Base-by-base conservation (phyloP, 306 rosid species). In the Medicago lupulina region DNA sequence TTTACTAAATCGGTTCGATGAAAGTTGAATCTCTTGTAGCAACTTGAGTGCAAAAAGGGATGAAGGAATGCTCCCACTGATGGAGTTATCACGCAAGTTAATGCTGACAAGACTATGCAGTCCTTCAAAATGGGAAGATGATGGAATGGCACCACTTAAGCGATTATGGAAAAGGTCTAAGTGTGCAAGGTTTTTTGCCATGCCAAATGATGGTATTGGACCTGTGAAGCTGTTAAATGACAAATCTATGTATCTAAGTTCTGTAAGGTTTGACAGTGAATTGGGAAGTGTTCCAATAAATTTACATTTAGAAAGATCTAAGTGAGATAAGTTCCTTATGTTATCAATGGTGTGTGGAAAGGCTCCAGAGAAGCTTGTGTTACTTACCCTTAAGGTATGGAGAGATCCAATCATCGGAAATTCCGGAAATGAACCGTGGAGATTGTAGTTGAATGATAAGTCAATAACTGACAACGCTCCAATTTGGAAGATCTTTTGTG, bases 21-120 rank as follows among this genome's bases (percentile, higher is more conserved):
- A 76, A 74, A 88, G 80, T 2, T 0, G 17, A 70, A 88, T 75
- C 23, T 0, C 21, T 58, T 23, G 75, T 57, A 88, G 38, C 4
- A 5, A 38, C 14, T 89, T 66, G 6, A 80, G 83, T 4, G 6
- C 17, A 67, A 88, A 76, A 44, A 88, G 75, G 3, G 83, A 62
- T 4, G 57, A 14, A 11, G 90, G 89, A 70, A 88, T 73, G 17
- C 58, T 84, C 18, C 88, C 90, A 47, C 1, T 38, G 34, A 88
- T 51, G 8, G 73, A 49, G 71, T 88, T 88, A 50, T 0, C 0
- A 12, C 5, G 0, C 71, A 84, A 18, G 31, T 69, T 21, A 41
- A 88, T 66, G 14, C 7, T 21, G 3, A 21, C 58, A 0, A 86
- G 88, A 28, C 40, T 73, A 4, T 40, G 4, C 5, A 76, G 74